phyloP scores from a whole-genome alignment of 164 flowering plant species.

The Magnolia changhungtana region DNA sequence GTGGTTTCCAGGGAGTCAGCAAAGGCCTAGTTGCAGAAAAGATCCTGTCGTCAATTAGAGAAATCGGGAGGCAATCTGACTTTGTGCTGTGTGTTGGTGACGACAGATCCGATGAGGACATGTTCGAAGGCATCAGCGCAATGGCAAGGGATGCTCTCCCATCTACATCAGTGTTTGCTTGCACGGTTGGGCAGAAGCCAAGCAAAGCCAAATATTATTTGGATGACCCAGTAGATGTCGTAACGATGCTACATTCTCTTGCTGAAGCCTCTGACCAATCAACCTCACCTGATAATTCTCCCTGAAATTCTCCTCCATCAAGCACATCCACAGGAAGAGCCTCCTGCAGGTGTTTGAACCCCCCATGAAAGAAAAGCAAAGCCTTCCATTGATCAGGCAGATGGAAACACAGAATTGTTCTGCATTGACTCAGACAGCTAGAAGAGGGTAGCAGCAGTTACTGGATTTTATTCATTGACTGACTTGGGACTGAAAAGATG shows the following conservation, averaged over 20 bases:
- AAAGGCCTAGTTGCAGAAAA: slow-evolving; percentile 44
- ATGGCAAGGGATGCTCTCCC: slow-evolving; percentile 26
- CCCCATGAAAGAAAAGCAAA: background rate
- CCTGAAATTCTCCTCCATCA: background rate
- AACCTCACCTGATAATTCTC: background rate
- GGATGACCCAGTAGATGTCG: slow-evolving; percentile 45
- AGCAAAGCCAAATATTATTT: slow-evolving; percentile 32
- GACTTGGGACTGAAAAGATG: background rate
- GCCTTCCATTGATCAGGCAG: background rate
- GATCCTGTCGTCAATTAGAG: slow-evolving; percentile 35
- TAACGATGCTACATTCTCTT: slow-evolving; percentile 41
- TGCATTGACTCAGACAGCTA: background rate
- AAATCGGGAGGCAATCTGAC: slow-evolving; percentile 31
- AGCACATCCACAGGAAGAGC: background rate
- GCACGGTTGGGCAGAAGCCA: slow-evolving; percentile 56
- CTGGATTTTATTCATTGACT: background rate
- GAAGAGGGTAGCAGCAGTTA: background rate
- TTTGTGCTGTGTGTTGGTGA: slow-evolving; percentile 52
- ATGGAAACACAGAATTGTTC: background rate
- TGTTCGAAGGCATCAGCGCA: slow-evolving; percentile 38
- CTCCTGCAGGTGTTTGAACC: background rate
- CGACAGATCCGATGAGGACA: slow-evolving; percentile 59
- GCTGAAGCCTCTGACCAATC: slow-evolving; percentile 34
- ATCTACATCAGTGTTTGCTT: slow-evolving; percentile 40
- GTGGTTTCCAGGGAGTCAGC: slow-evolving; percentile 38